Base-by-base conservation (phyloP, 2,329 filamentous ascomycete genomes). In the Pseudocercospora musae region DNA sequence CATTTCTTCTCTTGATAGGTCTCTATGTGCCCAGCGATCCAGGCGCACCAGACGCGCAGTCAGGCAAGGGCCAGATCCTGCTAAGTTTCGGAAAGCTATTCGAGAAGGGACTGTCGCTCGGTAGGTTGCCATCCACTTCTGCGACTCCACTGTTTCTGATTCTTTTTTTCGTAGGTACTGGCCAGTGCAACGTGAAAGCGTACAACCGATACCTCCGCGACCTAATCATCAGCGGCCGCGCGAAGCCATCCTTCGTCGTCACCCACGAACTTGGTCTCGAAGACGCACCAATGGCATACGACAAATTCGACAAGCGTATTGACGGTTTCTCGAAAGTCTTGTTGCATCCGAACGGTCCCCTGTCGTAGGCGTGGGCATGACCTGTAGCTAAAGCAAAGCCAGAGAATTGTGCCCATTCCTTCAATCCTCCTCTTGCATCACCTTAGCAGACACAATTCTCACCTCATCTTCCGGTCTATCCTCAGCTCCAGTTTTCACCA, bases 401-500 rank as follows among this genome's bases (percentile, higher is more conserved):
- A 31, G 20, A 1, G 29, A 23, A 40, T 23, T 13, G 52, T 40
- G 27, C 29, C 13, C 29, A 8, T 10, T 53, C 29, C 29, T 21
- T 84, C 81, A 31, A 80, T 78, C 21, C 82, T 89, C 1, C 87
- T 80, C 60, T 82, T 90, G 87, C n/a, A 91, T 73, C 18, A 96
- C 81, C 65, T 83, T 84, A 9, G 92, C 91, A 68, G 80, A 85
- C 49, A 91, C 74, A 64, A 98, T 94, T 79, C 85, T 92, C 59
- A 98, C 85, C 70, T 96, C 88, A 70, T 96, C 89, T 5, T 87
- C 78, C 0, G 95, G 95, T 69, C 89, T 81, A 76, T 98, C 95
- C 69, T 94, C 91, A 7, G 79, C 78, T 23, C 87, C 91, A 0
- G 92, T 96, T 80, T 90, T 91, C 55, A 96, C 92, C 62, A 95